A percentile compares a stretch with the other conserved stretches of the same genome.
phyloP scores from a whole-genome alignment of 805 yeast species.

The Starmerella bombi region DNA sequence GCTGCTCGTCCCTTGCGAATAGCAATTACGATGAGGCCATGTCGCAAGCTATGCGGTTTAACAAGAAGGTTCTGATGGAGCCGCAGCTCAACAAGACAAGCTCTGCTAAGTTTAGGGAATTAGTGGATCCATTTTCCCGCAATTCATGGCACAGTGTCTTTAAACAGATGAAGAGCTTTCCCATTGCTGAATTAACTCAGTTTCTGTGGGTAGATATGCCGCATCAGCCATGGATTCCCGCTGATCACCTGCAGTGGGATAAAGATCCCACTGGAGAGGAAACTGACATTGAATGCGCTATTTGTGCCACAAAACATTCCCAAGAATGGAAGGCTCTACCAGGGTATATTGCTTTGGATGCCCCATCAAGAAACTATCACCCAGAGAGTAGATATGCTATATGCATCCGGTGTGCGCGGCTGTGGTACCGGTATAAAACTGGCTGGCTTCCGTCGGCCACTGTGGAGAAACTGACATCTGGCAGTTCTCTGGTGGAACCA shows the following conservation, averaged over 20 bases:
- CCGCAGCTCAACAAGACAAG: constrained; percentile 64
- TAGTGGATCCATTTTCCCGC: constrained; percentile 50
- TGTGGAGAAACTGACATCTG: constrained; percentile 29
- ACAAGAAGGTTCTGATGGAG: constrained; percentile 51
- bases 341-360: constrained; percentile 35
- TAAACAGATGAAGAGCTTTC: constrained; percentile 58
- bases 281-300: constrained; percentile 38
- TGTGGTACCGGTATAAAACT: constrained; percentile 86
- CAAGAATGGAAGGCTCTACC: constrained; percentile 60
- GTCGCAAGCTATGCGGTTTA: constrained; percentile 33
- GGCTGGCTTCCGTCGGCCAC: constrained; percentile 72
- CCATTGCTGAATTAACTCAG: constrained; percentile 67
- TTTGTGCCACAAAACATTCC: constrained; percentile 48
- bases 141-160: constrained; percentile 65
- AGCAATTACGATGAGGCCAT: constrained; percentile 31
- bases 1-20: constrained; percentile 27
- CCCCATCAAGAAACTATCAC: constrained; percentile 16
- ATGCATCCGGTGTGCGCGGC: constrained; percentile 73
- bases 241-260: constrained; percentile 22
- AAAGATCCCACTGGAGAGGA: constrained; percentile 51
- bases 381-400: constrained; percentile 41
- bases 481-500: constrained; percentile 45
- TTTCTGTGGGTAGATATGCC: constrained; percentile 55
- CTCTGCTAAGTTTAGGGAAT: constrained; percentile 55
- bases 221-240: background rate